phyloP scores from a whole-genome alignment of 768 basidiomycete species.

The Phlebiopsis flavidoalba region DNA sequence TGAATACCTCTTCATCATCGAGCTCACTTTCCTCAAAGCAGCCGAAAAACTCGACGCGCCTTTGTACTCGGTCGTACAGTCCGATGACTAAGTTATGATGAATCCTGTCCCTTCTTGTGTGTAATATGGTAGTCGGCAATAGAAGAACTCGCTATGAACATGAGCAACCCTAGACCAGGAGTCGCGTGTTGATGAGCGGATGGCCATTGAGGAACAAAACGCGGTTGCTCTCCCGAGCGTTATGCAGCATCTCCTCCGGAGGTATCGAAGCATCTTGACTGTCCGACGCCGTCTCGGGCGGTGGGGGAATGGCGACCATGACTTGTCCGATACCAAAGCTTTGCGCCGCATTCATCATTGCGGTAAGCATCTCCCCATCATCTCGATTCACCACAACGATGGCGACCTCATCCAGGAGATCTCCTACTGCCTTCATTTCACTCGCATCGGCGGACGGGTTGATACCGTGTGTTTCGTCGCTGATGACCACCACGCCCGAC shows the following conservation, averaged over 20 bases:
- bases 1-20: conserved; percentile 94
- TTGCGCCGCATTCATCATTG: conserved; percentile 52
- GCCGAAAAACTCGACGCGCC: conserved; percentile 78
- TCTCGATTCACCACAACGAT: conserved; percentile 52
- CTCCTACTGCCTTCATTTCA: conserved; percentile 53
- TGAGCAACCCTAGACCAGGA: conserved; percentile 26
- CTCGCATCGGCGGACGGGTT: conserved; percentile 61
- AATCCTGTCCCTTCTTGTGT: not conserved
- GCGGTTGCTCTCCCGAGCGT: conserved; percentile 26
- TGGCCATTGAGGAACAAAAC: conserved; percentile 76
- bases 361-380: conserved; percentile 47
- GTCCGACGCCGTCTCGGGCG: conserved; percentile 12
- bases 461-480: conserved; percentile 50
- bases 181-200: conserved; percentile 69
- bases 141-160: not conserved
- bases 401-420: conserved; percentile 47
- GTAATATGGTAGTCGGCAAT: not conserved
- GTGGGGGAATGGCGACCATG: conserved; percentile 44
- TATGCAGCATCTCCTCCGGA: conserved; percentile 19
- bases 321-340: conserved; percentile 42
- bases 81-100: conserved; percentile 43
- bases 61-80: conserved; percentile 82
- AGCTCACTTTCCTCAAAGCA: conserved; percentile 72
- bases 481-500: conserved; percentile 73
- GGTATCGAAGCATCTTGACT: conserved; percentile 4